phyloP scores from a whole-genome alignment of 2,329 filamentous ascomycete species.

The Phyllosticta ampelicida region DNA sequence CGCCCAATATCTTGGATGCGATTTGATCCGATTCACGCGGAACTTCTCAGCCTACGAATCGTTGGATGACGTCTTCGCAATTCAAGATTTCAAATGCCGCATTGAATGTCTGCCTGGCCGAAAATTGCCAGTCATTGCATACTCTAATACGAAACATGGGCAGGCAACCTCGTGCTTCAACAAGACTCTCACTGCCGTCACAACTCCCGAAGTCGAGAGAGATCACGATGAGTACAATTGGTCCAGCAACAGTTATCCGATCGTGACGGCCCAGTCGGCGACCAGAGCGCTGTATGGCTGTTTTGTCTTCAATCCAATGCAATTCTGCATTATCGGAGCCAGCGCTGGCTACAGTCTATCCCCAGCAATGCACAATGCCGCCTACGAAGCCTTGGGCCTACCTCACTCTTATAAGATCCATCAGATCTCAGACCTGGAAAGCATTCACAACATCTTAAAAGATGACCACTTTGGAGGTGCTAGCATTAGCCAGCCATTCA shows the following conservation, averaged over 20 bases:
- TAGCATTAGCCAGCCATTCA: slow-evolving; percentile 63
- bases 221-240: slow-evolving; percentile 23
- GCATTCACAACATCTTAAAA: slow-evolving; percentile 52
- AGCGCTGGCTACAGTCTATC: slow-evolving; percentile 63
- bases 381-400: slow-evolving; percentile 55
- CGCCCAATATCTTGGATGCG: slow-evolving; percentile 48
- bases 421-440: slow-evolving; percentile 51
- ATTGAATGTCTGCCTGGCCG: slow-evolving; percentile 35
- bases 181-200: slow-evolving; percentile 50
- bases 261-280: slow-evolving; percentile 51
- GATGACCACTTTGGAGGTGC: slow-evolving; percentile 61
- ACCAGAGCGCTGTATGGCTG: slow-evolving; percentile 56
- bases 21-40: slow-evolving; percentile 51
- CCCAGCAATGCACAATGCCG: slow-evolving; percentile 66
- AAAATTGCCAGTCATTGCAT: slow-evolving; percentile 48
- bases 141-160: slow-evolving; percentile 54
- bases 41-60: slow-evolving; percentile 33
- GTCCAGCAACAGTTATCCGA: slow-evolving; percentile 29
- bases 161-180: slow-evolving; percentile 58
- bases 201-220: slow-evolving; percentile 25
- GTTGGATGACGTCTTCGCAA: slow-evolving; percentile 53
- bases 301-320: slow-evolving; percentile 57
- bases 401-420: slow-evolving; percentile 56
- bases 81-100: slow-evolving; percentile 44
- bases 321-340: slow-evolving; percentile 64